Conservation (phyloP, 306 rosid species). For the Rosa persica region DNA sequence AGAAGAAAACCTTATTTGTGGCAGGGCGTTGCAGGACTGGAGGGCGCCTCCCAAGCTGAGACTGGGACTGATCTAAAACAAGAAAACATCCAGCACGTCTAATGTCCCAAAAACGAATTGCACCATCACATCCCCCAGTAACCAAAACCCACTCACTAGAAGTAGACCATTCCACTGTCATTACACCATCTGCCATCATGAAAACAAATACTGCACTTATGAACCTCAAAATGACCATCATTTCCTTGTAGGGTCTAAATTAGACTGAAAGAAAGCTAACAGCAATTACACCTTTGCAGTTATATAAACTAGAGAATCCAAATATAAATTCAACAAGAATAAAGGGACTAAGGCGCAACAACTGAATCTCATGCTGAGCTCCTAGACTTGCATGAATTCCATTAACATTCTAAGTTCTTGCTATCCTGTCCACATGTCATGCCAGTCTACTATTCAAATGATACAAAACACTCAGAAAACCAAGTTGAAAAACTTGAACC, state of each 20-base stretch:
- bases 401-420: background rate
- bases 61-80: conserved; percentile 79
- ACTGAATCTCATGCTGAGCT: background rate
- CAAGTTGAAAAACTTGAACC: too few species aligned
- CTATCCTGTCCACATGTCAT: background rate
- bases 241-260: background rate
- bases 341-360: background rate
- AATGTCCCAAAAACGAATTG: conserved; percentile 95
- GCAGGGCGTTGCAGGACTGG: conserved; percentile 53
- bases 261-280: conserved; percentile 5
- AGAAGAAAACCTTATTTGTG: conserved; percentile 52
- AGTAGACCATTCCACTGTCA: conserved; percentile 88
- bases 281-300: background rate
- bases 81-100: conserved; percentile 88
- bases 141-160: conserved; percentile 88
- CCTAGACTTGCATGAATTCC: background rate
- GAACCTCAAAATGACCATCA: background rate
- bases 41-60: conserved; percentile 92
- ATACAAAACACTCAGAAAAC: too few species aligned
- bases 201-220: conserved; percentile 11
- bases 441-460: background rate
- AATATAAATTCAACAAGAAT: background rate
- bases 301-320: background rate
- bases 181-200: conserved; percentile 78
- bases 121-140: conserved; percentile 98